A percentile compares a stretch with the other conserved stretches of the same genome.
These are phyloP conservation scores for Schizonepeta tenuifolia DNA, from an alignment of 257 asterid genomes.

Conservation along the genomic window DNA sequence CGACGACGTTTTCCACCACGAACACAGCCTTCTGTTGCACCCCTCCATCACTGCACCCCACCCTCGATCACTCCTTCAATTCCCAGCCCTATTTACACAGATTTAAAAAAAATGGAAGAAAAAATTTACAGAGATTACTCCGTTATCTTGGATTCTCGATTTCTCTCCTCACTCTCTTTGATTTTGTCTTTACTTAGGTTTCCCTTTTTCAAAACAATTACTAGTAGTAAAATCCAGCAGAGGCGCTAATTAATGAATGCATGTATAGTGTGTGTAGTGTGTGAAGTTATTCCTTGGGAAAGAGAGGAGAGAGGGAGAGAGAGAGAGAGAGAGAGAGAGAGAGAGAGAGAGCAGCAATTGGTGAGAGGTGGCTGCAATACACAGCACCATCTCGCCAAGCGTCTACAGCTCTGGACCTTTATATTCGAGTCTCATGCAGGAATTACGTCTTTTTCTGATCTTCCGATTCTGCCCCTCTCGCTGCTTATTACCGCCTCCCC, in stretches of 20 bases:
- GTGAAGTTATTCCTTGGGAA: constrained; percentile 22
- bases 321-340: constrained; percentile 13
- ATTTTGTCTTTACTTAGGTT: constrained; percentile 4
- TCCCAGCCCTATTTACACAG: not conserved
- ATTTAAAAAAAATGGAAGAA: not conserved
- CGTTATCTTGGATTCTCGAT: constrained; percentile 22
- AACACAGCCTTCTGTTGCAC: constrained; percentile 35
- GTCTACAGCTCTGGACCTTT: constrained; percentile 52
- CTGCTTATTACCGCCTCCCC: not conserved
- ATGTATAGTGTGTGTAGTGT: constrained; percentile 16
- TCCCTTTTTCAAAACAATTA: not conserved
- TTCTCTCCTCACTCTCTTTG: not conserved
- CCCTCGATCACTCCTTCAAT: not conserved
- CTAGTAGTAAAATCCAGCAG: not conserved
- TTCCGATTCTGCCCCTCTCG: constrained; percentile 37
- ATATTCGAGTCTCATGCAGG: constrained; percentile 67
- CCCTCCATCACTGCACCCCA: constrained; percentile 34
- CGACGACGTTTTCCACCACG: constrained; percentile 49
- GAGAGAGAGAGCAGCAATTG: constrained; percentile 35
- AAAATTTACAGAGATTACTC: not conserved
- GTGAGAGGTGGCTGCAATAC: constrained; percentile 59
- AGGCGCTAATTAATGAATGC: not conserved
- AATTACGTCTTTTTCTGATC: constrained; percentile 17
- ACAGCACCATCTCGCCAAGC: constrained; percentile 64
- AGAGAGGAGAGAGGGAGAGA: no score